A percentile compares a stretch with the other conserved stretches of the same genome.
Conservation (phyloP, 2,329 filamentous ascomycete genomes). For the Talaromyces sp. region DNA sequence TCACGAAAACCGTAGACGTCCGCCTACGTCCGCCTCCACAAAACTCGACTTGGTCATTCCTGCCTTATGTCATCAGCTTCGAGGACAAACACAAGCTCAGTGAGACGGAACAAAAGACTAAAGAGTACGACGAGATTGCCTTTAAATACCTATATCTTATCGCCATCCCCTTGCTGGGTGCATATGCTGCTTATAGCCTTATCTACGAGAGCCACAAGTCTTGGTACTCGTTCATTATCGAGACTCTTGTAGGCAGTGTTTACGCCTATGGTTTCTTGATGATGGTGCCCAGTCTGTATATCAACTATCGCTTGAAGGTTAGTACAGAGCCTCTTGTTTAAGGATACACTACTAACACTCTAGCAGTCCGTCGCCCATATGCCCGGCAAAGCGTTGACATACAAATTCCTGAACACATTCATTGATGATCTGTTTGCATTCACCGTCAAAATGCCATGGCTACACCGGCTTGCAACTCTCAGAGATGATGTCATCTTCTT, state of each 20-base stretch:
- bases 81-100: slow-evolving; percentile 96
- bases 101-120: slow-evolving; percentile 94
- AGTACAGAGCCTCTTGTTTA: slow-evolving; percentile 11
- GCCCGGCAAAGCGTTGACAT: slow-evolving; percentile 93
- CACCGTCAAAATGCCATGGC: slow-evolving; percentile 97
- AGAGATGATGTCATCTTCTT: slow-evolving; percentile 98
- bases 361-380: slow-evolving; percentile 77
- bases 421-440: slow-evolving; percentile 98
- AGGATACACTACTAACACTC: slow-evolving; percentile 14
- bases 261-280: slow-evolving; percentile 98
- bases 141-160: slow-evolving; percentile 96
- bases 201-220: slow-evolving; percentile 94
- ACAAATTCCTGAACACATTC: slow-evolving; percentile 98
- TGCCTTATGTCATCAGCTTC: slow-evolving; percentile 78
- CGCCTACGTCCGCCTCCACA: slow-evolving; percentile 66
- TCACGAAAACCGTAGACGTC: slow-evolving; percentile 92
- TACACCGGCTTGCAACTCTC: slow-evolving; percentile 87
- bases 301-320: slow-evolving; percentile 95
- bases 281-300: slow-evolving; percentile 97
- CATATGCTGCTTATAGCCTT: slow-evolving; percentile 87
- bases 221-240: slow-evolving; percentile 95
- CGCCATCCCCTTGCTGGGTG: slow-evolving; percentile 81
- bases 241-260: slow-evolving; percentile 89
- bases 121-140: slow-evolving; percentile 96
- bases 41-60: slow-evolving; percentile 64